Conservation (phyloP, 768 basidiomycete species). For the Boletellus emodensis region DNA sequence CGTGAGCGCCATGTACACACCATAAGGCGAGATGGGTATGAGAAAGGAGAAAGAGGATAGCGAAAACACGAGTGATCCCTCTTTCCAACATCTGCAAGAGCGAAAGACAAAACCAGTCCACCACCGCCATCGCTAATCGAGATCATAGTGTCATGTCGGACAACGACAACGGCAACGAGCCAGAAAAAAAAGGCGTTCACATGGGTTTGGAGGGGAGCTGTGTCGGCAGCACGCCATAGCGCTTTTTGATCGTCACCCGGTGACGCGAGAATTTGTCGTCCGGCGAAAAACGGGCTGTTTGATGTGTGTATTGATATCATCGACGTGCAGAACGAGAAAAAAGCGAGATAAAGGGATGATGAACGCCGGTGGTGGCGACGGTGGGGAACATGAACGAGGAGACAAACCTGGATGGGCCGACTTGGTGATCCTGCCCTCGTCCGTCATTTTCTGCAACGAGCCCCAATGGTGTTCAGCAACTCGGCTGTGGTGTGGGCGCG, state of each 20-base stretch:
- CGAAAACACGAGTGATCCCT: too few species aligned
- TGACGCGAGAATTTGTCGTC: constrained; percentile 99
- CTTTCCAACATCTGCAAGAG: too few species aligned
- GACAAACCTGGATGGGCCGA: constrained; percentile 90
- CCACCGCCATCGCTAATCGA: too few species aligned
- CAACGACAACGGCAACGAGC: too few species aligned
- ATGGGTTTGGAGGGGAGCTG: constrained; percentile 90
- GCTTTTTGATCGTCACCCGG: constrained; percentile 94
- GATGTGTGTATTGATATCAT: too few species aligned
- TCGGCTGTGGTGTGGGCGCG: not conserved
- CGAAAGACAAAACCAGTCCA: too few species aligned
- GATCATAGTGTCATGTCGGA: too few species aligned
- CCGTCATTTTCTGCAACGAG: constrained; percentile 70
- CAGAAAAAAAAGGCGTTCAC: constrained; percentile 36
- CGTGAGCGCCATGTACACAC: too few species aligned
- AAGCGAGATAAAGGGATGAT: too few species aligned
- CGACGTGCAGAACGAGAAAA: too few species aligned
- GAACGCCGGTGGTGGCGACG: not conserved
- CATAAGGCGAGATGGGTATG: too few species aligned
- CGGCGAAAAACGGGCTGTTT: constrained; percentile 92
- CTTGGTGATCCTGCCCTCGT: constrained; percentile 80
- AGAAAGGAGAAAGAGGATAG: too few species aligned
- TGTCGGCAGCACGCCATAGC: constrained; percentile 83
- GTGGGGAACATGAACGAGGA: constrained; percentile 14
- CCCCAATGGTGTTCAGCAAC: not conserved